Base-by-base conservation (phyloP, 2,329 filamentous ascomycete species). In the Penicillium expansum region DNA sequence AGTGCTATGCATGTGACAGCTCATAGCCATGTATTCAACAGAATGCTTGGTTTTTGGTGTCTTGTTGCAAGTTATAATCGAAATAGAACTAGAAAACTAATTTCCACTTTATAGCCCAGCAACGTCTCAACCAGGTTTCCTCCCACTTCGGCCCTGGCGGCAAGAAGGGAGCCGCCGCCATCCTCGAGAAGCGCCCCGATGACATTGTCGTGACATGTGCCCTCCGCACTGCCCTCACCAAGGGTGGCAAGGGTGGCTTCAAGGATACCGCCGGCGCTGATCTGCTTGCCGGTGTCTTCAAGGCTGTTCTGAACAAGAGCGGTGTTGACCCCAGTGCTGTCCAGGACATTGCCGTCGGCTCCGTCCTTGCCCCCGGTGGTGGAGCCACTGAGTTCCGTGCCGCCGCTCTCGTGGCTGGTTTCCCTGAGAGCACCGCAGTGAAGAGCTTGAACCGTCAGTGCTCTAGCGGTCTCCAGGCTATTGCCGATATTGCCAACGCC, bases 371-470 rank as follows among this genome's bases (percentile, higher is more conserved):
- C 18, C 93, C 93, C 33, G 94, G 94, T 60, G 94, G 92, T 66
- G 94, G 93, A 65, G 94, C 94, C 22, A 97, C 94, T 45, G 94
- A 97, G 80, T 97, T 96, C 86, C 89, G 94, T 64, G 94, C 92
- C 58, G 94, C 94, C 35, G 88, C 88, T 53, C 82, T 97, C 56
- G 91, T 91, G 7, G 94, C 94, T 48, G 94, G 94, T 44, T 95
- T 97, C 81, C 90, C 94, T 42, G 89, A 90, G 68, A 83, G 85
- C 18, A 85, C 92, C 5, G 89, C 92, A n/a, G 89, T 96, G 56
- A 91, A 90, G 78, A 86, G 87, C 57, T 79, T 97, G 74, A 99
- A 97, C 83, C 83, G 94, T 69, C 93, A 97, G 80, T 99, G 94
- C 81, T 95, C 90, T 14, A 92, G 88, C 38, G 93, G 94, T 52